Percentiles rank a stretch among this genome's conserved stretches.
These are phyloP conservation scores for Maudiozyma pseudohumilis DNA, from an alignment of 805 yeast genomes.

Conservation along the genomic window DNA sequence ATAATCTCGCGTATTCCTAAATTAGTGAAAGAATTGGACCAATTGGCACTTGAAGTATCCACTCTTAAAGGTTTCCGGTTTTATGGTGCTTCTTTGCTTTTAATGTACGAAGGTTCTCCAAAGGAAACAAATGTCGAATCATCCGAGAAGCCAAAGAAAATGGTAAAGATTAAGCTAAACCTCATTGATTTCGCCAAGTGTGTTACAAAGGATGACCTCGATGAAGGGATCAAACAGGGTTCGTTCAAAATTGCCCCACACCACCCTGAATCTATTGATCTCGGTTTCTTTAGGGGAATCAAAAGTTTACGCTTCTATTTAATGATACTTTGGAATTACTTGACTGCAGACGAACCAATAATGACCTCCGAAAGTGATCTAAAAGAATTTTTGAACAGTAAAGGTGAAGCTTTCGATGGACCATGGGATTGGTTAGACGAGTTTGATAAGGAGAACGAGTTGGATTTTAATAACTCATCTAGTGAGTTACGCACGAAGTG, in stretches of 20 bases:
- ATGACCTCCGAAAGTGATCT: constrained; percentile 18
- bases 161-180: constrained; percentile 39
- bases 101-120: constrained; percentile 72
- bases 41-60: constrained; percentile 44
- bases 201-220: constrained; percentile 52
- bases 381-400: constrained; percentile 12
- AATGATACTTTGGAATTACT: constrained; percentile 43
- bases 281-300: constrained; percentile 80
- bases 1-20: constrained; percentile 58
- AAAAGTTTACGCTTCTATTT: constrained; percentile 62
- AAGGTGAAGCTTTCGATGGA: constrained; percentile 13
- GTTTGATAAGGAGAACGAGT: constrained; percentile 29
- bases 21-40: constrained; percentile 49
- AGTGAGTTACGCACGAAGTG: constrained; percentile 28
- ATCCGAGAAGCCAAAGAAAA: constrained; percentile 9
- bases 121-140: neutral
- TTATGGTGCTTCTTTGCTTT: constrained; percentile 80
- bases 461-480: constrained; percentile 23
- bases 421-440: constrained; percentile 33
- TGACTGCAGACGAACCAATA: constrained; percentile 36
- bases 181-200: constrained; percentile 95
- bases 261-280: constrained; percentile 52
- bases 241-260: constrained; percentile 60
- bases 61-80: constrained; percentile 67
- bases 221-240: constrained; percentile 23